phyloP scores from a whole-genome alignment of 768 basidiomycete genomes.

The Favolaschia claudopus region DNA sequence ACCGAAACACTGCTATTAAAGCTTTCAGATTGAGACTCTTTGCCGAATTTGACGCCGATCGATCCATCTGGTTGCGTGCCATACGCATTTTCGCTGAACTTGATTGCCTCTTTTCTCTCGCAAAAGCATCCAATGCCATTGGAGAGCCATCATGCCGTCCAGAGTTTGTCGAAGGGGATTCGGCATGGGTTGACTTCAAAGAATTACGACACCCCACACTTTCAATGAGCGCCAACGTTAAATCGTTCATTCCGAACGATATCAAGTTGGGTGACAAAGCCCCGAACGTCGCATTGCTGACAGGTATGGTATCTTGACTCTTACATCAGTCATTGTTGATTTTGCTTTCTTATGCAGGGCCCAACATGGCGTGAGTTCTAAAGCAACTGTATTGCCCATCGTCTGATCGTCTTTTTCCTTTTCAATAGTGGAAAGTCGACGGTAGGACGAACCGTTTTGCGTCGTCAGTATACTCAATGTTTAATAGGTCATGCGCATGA shows the following conservation, averaged over 20 bases:
- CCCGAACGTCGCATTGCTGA: slow-evolving; percentile 83
- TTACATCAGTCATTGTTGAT: background rate
- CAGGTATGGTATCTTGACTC: slow-evolving; percentile 59
- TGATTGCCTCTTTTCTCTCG: slow-evolving; percentile 94
- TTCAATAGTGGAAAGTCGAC: slow-evolving; percentile 76
- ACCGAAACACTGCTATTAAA: slow-evolving; percentile 78
- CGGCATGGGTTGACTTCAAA: slow-evolving; percentile 86
- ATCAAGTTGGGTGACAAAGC: slow-evolving; percentile 82
- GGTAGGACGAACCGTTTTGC: slow-evolving; percentile 40
- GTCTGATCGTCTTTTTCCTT: background rate
- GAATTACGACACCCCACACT: slow-evolving; percentile 91
- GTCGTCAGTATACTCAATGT: background rate
- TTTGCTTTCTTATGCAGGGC: slow-evolving; percentile 54
- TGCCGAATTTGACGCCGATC: slow-evolving; percentile 83
- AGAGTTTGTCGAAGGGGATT: slow-evolving; percentile 80
- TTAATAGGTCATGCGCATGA: slow-evolving; percentile 88
- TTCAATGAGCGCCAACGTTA: slow-evolving; percentile 64
- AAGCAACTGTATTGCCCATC: no score
- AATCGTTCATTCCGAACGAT: slow-evolving; percentile 93
- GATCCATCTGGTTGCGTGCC: slow-evolving; percentile 81
- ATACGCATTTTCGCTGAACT: slow-evolving; percentile 90
- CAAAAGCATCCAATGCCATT: slow-evolving; percentile 87
- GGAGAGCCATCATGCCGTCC: slow-evolving; percentile 96
- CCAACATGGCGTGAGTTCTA: slow-evolving; percentile 86
- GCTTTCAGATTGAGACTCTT: slow-evolving; percentile 83